phyloP scores from a whole-genome alignment of 2,329 filamentous ascomycete species.

The Lachnellula subtilissima region DNA sequence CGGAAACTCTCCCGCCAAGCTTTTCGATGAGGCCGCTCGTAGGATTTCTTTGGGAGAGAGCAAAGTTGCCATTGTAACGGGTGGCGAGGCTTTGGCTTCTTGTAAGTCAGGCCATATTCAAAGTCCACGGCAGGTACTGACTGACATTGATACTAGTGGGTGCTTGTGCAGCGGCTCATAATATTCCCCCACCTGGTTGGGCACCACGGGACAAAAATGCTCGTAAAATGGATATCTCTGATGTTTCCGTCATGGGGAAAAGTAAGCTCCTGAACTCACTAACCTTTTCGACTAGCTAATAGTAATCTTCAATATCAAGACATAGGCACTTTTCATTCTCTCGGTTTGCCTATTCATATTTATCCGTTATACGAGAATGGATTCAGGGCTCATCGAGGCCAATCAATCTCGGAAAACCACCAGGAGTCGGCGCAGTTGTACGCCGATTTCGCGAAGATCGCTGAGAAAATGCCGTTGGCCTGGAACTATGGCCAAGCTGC shows the following conservation, averaged over 20 bases:
- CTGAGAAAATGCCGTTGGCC: constrained; percentile 46
- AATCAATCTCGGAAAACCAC: constrained; percentile 51
- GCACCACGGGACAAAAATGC: constrained; percentile 43
- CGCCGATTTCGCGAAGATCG: constrained; percentile 53
- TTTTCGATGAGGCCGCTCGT: constrained; percentile 60
- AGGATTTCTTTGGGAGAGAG: constrained; percentile 49
- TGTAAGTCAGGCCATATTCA: constrained; percentile 33
- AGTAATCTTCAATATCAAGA: constrained; percentile 34
- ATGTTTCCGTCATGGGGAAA: constrained; percentile 39
- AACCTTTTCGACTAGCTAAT: background rate
- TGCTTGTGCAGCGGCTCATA: constrained; percentile 46
- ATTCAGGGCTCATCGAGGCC: constrained; percentile 51
- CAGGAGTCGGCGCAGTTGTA: constrained; percentile 56
- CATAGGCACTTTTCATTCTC: constrained; percentile 50
- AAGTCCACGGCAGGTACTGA: constrained; percentile 21
- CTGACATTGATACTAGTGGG: constrained; percentile 40
- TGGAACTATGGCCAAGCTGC: constrained; percentile 50
- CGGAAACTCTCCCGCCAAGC: constrained; percentile 56
- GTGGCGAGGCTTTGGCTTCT: constrained; percentile 61
- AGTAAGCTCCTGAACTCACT: constrained; percentile 30
- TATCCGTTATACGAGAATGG: constrained; percentile 65
- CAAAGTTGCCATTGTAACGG: constrained; percentile 55
- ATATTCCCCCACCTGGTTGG: constrained; percentile 58
- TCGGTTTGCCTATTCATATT: constrained; percentile 61
- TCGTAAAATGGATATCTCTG: constrained; percentile 45